Percentiles rank a stretch among this genome's conserved stretches.
These are phyloP conservation scores for Sedum album DNA, from an alignment of 164 flowering plant genomes.

Conservation along the genomic window DNA sequence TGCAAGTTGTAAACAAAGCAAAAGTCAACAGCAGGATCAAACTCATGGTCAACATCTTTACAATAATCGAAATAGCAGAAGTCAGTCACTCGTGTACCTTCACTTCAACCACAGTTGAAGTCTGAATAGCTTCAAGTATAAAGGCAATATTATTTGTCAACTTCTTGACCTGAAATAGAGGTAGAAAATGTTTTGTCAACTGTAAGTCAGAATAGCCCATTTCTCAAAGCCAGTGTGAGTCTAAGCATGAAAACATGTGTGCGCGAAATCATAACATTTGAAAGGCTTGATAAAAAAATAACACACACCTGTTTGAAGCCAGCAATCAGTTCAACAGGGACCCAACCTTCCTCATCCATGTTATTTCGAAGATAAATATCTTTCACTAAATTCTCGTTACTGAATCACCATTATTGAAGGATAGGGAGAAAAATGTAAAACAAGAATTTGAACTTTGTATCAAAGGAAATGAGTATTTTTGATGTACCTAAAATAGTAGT, in stretches of 20 bases:
- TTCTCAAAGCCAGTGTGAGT: no score
- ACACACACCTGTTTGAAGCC: conserved; percentile 50
- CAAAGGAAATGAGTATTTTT: background rate
- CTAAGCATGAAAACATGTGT: no score
- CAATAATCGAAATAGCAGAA: background rate
- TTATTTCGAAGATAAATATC: conserved; percentile 51
- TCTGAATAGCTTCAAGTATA: conserved; percentile 32
- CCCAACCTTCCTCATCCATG: conserved; percentile 73
- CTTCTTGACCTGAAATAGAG: conserved; percentile 28
- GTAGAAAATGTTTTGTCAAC: background rate
- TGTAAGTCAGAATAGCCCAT: background rate
- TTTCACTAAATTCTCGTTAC: conserved; percentile 47
- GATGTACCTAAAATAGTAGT: conserved; percentile 80
- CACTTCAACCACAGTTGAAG: conserved; percentile 46
- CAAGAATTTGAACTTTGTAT: background rate
- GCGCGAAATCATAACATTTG: no score
- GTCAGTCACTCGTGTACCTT: conserved; percentile 31
- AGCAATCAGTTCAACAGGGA: conserved; percentile 44
- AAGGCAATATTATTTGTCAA: conserved; percentile 42
- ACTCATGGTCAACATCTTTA: background rate
- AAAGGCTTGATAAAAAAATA: background rate
- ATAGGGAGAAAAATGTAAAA: background rate
- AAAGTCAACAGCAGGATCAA: background rate
- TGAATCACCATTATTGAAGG: conserved; percentile 26
- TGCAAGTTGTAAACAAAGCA: background rate